Evolutionary conservation across 495 filamentous ascomycete genomes (phyloP).

Genomic region (Aspergillus heteromorphus): DNA sequence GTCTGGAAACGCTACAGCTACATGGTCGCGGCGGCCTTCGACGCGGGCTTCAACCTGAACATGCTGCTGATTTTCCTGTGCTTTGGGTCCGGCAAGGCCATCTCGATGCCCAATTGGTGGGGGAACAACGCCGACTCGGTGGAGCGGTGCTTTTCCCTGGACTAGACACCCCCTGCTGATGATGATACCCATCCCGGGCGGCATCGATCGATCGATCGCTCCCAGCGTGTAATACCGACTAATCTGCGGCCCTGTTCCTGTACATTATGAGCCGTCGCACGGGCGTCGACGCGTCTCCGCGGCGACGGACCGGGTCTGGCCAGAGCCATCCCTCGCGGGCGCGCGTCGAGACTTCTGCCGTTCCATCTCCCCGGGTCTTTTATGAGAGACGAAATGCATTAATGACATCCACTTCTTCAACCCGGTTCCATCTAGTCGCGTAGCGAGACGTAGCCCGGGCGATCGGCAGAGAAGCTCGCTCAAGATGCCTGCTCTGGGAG

Average conservation of each 20-base stretch:
- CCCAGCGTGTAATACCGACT: background rate
- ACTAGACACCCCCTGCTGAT: slow-evolving; percentile 7
- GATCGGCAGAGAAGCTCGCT: too few species aligned
- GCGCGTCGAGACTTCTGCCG: background rate
- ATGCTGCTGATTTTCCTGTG: slow-evolving; percentile 53
- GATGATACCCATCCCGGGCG: too few species aligned
- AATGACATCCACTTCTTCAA: background rate
- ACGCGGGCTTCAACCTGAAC: slow-evolving; percentile 54
- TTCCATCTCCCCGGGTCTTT: background rate
- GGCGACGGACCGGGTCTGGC: too few species aligned
- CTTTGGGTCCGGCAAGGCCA: slow-evolving; percentile 46
- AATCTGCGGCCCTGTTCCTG: background rate
- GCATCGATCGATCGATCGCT: background rate
- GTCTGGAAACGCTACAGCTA: slow-evolving; percentile 55
- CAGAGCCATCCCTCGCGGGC: background rate
- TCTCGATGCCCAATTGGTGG: slow-evolving; percentile 55
- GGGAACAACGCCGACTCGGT: slow-evolving; percentile 40
- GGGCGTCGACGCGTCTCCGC: too few species aligned
- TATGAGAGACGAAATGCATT: background rate
- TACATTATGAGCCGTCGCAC: too few species aligned
- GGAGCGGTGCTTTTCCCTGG: slow-evolving; percentile 31
- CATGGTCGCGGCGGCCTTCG: slow-evolving; percentile 51
- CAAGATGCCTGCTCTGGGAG: background rate
- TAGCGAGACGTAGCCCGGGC: too few species aligned
- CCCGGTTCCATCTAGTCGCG: background rate